Base-by-base conservation (phyloP, 225 moss, liverwort and hornwort genomes). In the Rhytidiadelphus loreus region DNA sequence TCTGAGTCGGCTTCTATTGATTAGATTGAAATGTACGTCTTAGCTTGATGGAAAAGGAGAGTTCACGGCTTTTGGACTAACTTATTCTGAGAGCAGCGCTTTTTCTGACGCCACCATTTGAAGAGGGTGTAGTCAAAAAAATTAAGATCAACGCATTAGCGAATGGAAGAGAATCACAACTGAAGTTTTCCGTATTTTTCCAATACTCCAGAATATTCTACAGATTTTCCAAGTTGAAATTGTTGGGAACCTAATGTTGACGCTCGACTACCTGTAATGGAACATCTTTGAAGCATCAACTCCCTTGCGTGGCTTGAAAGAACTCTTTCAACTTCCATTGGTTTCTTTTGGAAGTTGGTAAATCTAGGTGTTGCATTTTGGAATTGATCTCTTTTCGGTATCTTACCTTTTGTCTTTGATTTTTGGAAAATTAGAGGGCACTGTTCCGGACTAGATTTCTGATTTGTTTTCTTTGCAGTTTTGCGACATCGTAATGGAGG, bases 401-500 rank as follows among this genome's bases (percentile, higher is more conserved):
- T n/a, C 64, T 28, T 69, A 4, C 61, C 37, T 50, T 73, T 14
- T 37, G 50, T 60, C n/a, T 86, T 62, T 37, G 48, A 26, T 76
- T 62, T 75, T n/a, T 62, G 76, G 22, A 76, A 50, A 76, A 22
- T 14, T 39, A 14, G 62, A 76, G 48, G 50, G 17, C 30, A 29
- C 15, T 71, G 29, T 50, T 81, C 35, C 12, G n/a, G 55, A 41
- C 58, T 70, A 11, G 35, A 20, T 46, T 50, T 66, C 37, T 78
- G 41, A 73, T 37, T 48, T 52, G 61, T 16, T 52, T 64, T 68
- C 11, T 75, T 59, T 68, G 81, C 88, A 86, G 89, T 22, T 86
- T 80, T 62, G 68, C 33, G 63, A 85, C 83, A 83, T 77, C 55
- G 85, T 86, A 48, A 87, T 87, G 92, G 89, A 89, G 82, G 87